Conservation (phyloP, 106 monocot species). For the Dioscorea alata region DNA sequence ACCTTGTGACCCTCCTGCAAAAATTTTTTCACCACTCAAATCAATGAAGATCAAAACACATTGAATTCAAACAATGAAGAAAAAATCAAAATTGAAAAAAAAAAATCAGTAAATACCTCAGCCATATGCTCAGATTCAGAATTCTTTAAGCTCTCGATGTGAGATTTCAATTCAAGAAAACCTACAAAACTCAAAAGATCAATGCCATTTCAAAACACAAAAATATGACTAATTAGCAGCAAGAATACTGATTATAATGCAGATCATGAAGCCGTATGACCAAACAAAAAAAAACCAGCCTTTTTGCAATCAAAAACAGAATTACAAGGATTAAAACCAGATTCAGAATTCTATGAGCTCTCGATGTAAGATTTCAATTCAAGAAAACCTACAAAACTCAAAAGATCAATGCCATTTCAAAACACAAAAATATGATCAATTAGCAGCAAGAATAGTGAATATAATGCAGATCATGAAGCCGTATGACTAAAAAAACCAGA, state of each 20-base stretch:
- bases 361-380: neutral
- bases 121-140: neutral
- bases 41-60: neutral
- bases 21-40: neutral
- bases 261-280: no score
- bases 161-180: neutral
- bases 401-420: neutral
- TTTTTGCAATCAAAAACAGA: no score
- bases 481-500: no score
- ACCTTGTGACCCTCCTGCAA: conserved; percentile 65
- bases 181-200: neutral
- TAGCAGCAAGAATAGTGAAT: no score
- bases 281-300: no score
- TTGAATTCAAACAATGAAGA: neutral
- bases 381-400: neutral
- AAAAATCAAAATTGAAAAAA: neutral
- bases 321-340: no score
- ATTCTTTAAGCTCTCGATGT: neutral
- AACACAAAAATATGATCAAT: no score
- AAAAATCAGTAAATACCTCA: neutral
- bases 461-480: no score
- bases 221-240: no score
- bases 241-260: no score
- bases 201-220: neutral
- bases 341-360: neutral